Base-by-base conservation (phyloP, 352 stramenopile genomes). In the Globisporangium cystogenes region DNA sequence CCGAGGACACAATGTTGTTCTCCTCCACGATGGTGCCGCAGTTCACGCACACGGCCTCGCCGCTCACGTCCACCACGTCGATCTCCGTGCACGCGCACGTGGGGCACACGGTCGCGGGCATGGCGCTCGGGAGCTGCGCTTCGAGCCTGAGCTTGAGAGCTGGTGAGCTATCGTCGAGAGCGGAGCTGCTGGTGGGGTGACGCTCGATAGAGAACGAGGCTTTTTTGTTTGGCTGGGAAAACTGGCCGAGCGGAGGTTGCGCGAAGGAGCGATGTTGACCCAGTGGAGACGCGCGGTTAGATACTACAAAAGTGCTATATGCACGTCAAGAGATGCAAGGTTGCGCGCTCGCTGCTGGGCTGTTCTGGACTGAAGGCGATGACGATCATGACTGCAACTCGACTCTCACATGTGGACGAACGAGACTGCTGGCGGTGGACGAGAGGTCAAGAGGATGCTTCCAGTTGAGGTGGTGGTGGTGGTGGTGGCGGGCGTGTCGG, bases 1-100 rank as follows among this genome's bases (percentile, higher is more conserved):
- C 82, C 41, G 79, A 93, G 44, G 88, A 97, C 26, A 99, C 95
- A 67, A 99, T 98, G 43, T 96, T 91, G 74, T 98, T 99, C 79
- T 98, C 93, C 70, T 99, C 96, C 6, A 99, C 74, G 40, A 99
- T 97, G 16, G 97, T 91, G 45, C 82, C 82, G 57, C 81, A 95
- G 66, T 70, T 88, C 54, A 95, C 83, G 66, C 86, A 96, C 36
- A 96, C 84, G 48, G 86, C 73, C 57, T 94, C 85, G 41, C 86
- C 86, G 60, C 78, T 94, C 41, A 96, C 83, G 53, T 97, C 93
- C 35, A 98, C 81, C 36, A 93, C 86, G 74, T 98, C 94, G 68
- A 99, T 98, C 61, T 97, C 82, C 23, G 72, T 96, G 60, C 89
- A 97, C 48, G 88, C 93, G 76, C 95, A 99, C 65, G 97, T 98